Evolutionary conservation across 192 early-diverging fungal species (phyloP).

Genomic region (Kickxella alabastrina): DNA sequence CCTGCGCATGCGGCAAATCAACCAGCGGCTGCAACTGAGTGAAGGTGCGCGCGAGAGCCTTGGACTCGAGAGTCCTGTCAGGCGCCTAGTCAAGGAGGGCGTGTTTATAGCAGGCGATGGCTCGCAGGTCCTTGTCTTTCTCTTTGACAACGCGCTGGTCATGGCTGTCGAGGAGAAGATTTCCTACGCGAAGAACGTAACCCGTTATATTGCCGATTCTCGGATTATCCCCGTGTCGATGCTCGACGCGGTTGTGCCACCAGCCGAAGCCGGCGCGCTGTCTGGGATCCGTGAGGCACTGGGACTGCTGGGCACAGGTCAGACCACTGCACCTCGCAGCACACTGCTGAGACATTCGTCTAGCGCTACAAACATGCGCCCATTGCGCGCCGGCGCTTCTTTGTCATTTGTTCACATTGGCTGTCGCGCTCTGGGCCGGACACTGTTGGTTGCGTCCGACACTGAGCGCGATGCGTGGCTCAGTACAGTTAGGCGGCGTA

Average conservation of each 20-base stretch:
- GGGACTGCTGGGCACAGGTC: conserved; percentile 12
- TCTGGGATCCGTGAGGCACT: conserved; percentile 31
- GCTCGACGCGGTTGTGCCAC: conserved; percentile 34
- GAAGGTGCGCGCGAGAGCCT: conserved; percentile 44
- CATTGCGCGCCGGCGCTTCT: conserved; percentile 3
- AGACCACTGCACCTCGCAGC: conserved; percentile 5
- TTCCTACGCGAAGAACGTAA: conserved; percentile 32
- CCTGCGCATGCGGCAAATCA: conserved; percentile 41
- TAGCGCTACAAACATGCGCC: conserved; percentile 7
- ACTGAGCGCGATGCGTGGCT: conserved; percentile 33
- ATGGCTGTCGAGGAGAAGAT: conserved; percentile 42
- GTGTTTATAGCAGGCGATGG: conserved; percentile 22
- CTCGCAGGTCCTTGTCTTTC: conserved; percentile 39
- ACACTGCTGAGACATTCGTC: conserved; percentile 25
- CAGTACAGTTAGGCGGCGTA: conserved; percentile 18
- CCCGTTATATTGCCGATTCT: conserved; percentile 42
- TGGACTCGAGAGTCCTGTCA: conserved; percentile 27
- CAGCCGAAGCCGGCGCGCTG: conserved; percentile 19
- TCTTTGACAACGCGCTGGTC: conserved; percentile 50
- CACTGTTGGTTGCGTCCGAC: conserved; percentile 18
- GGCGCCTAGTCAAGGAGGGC: conserved; percentile 41
- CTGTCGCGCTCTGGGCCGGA: conserved; percentile 40
- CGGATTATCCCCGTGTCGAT: conserved; percentile 48
- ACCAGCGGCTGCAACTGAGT: conserved; percentile 35
- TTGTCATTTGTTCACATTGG: conserved; percentile 46